Evolutionary conservation across 2,329 filamentous ascomycete species (phyloP).

Genomic region (Hymenoscyphus infarciens): DNA sequence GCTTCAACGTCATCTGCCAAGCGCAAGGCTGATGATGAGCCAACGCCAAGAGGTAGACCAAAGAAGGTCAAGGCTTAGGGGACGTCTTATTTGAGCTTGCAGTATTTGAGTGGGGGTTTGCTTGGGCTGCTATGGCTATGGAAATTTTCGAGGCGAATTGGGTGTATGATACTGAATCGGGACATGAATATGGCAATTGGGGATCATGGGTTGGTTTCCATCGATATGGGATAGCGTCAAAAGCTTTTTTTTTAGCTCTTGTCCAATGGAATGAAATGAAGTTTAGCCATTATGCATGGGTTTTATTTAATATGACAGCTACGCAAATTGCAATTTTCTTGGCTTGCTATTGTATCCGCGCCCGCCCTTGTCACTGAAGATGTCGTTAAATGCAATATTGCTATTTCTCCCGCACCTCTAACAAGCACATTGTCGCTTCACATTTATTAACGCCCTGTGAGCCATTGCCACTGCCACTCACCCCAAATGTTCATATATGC

Average conservation of each 20-base stretch:
- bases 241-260: not conserved
- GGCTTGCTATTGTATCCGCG: no score
- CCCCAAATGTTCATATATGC: no score
- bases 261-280: not conserved
- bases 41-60: conserved; percentile 4
- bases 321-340: no score
- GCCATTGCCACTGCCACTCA: no score
- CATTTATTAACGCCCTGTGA: no score
- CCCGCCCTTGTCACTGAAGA: no score
- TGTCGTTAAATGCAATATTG: no score
- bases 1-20: conserved; percentile 6
- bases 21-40: conserved; percentile 12
- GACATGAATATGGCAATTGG: not conserved
- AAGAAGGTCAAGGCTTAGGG: conserved; percentile 22
- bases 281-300: not conserved
- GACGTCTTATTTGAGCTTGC: not conserved
- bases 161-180: not conserved
- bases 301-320: not conserved
- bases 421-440: no score
- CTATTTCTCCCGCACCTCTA: no score
- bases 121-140: not conserved
- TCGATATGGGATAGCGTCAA: not conserved
- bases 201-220: not conserved
- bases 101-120: not conserved
- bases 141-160: not conserved